These are phyloP conservation scores for Candida nonsorbophila DNA, from an alignment of 805 yeast species.

Conservation along the genomic window DNA sequence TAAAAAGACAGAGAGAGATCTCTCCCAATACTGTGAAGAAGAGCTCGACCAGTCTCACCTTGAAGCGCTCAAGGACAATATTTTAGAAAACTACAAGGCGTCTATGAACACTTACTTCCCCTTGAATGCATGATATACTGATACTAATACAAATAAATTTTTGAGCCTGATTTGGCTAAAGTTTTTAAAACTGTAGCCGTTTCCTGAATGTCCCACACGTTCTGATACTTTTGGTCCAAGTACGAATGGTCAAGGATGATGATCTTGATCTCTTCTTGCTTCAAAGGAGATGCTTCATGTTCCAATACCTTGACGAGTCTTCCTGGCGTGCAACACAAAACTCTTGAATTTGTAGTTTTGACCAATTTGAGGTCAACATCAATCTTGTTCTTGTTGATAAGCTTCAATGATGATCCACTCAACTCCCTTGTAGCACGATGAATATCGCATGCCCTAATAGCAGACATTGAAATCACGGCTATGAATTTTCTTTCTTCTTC, in stretches of 20 bases:
- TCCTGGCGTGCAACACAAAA: slow-evolving; percentile 63
- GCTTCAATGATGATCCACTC: slow-evolving; percentile 55
- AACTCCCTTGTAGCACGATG: slow-evolving; percentile 52
- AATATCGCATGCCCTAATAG: slow-evolving; percentile 82
- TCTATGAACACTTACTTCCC: slow-evolving; percentile 20
- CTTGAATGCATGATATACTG: slow-evolving; percentile 8
- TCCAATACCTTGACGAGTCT: slow-evolving; percentile 46
- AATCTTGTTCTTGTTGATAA: slow-evolving; percentile 71
- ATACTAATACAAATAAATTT: slow-evolving; percentile 43
- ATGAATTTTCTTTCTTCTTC: slow-evolving; percentile 37
- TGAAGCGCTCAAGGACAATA: slow-evolving; percentile 14
- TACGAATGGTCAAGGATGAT: slow-evolving; percentile 58
- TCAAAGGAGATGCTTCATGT: slow-evolving; percentile 37
- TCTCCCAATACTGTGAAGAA: not conserved
- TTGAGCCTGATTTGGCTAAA: slow-evolving; percentile 38
- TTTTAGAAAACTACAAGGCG: slow-evolving; percentile 23
- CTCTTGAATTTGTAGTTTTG: slow-evolving; percentile 39
- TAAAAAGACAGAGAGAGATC: no score
- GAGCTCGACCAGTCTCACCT: slow-evolving; percentile 5
- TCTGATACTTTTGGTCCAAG: slow-evolving; percentile 56
- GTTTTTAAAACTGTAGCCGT: slow-evolving; percentile 35
- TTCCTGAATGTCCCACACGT: slow-evolving; percentile 55
- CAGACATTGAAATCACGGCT: slow-evolving; percentile 64
- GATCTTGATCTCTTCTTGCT: slow-evolving; percentile 41
- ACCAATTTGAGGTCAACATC: slow-evolving; percentile 53